phyloP scores from a whole-genome alignment of 306 rosid genomes.

The Mimosa pudica region DNA sequence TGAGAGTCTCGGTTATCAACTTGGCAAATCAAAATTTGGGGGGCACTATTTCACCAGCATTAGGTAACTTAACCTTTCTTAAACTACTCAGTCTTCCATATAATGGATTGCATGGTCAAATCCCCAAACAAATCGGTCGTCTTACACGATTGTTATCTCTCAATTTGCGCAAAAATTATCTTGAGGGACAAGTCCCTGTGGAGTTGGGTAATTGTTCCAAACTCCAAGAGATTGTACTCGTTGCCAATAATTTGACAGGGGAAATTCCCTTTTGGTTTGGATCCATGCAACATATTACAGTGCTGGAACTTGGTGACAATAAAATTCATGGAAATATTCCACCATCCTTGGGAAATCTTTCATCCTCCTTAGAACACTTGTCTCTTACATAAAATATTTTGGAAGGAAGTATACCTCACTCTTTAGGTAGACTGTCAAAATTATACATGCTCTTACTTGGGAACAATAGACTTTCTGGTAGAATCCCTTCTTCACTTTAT shows the following conservation, averaged over 20 bases:
- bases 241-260: constrained; percentile 3
- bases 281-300: neutral
- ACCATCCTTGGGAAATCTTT: constrained; percentile 33
- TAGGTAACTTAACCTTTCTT: neutral
- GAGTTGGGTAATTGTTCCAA: neutral
- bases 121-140: constrained; percentile 13
- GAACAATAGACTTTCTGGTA: too few relatives aligned
- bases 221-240: neutral
- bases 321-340: constrained; percentile 34
- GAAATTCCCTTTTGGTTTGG: constrained; percentile 35
- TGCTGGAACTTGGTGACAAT: neutral
- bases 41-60: constrained; percentile 17
- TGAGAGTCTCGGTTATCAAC: neutral
- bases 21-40: neutral
- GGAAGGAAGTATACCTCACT: constrained; percentile 19
- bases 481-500: too few relatives aligned
- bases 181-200: constrained; percentile 23
- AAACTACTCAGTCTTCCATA: neutral
- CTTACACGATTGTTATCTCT: constrained; percentile 28
- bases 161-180: neutral
- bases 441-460: too few relatives aligned
- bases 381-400: constrained; percentile 19
- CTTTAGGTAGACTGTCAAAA: too few relatives aligned
- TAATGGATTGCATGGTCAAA: neutral
- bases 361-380: neutral